These are phyloP conservation scores for Immersiporthe knoxdaviesiana DNA, from an alignment of 2,329 filamentous ascomycete species.

Conservation along the genomic window DNA sequence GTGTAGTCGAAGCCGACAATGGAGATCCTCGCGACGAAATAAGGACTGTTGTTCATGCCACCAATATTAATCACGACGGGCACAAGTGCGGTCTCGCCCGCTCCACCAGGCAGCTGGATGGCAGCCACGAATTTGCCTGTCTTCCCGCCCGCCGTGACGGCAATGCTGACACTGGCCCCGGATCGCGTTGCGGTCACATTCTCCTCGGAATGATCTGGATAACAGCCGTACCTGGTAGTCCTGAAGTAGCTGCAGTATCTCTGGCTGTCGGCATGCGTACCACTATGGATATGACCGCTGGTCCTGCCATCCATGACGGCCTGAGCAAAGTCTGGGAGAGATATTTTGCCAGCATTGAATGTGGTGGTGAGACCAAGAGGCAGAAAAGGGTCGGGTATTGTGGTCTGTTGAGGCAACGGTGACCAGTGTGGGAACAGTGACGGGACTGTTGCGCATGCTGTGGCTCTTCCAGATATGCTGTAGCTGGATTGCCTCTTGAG, in stretches of 20 bases:
- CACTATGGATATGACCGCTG: constrained; percentile 49
- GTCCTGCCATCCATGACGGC: constrained; percentile 45
- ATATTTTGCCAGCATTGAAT: constrained; percentile 39
- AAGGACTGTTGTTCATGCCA: constrained; percentile 51
- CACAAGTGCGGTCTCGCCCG: constrained; percentile 38
- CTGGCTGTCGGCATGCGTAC: constrained; percentile 52
- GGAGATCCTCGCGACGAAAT: constrained; percentile 51
- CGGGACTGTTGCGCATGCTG: constrained; percentile 34
- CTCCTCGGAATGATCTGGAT: constrained; percentile 51
- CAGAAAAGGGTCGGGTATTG: constrained; percentile 50
- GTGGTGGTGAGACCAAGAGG: constrained; percentile 44
- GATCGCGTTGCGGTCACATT: constrained; percentile 51
- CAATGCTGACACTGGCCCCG: constrained; percentile 48
- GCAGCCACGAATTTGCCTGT: constrained; percentile 49
- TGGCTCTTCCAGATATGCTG: background rate
- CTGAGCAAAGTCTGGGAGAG: constrained; percentile 35
- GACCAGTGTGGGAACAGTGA: constrained; percentile 41
- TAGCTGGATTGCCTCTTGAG: background rate
- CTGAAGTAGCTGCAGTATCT: constrained; percentile 53
- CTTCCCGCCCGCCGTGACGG: constrained; percentile 47
- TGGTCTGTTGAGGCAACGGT: constrained; percentile 42
- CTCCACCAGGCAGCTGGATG: constrained; percentile 45
- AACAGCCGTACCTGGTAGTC: constrained; percentile 57
- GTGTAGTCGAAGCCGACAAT: constrained; percentile 55
- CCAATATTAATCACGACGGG: constrained; percentile 56